Base-by-base conservation (phyloP, 2,329 filamentous ascomycete species). In the Neurospora sp. region DNA sequence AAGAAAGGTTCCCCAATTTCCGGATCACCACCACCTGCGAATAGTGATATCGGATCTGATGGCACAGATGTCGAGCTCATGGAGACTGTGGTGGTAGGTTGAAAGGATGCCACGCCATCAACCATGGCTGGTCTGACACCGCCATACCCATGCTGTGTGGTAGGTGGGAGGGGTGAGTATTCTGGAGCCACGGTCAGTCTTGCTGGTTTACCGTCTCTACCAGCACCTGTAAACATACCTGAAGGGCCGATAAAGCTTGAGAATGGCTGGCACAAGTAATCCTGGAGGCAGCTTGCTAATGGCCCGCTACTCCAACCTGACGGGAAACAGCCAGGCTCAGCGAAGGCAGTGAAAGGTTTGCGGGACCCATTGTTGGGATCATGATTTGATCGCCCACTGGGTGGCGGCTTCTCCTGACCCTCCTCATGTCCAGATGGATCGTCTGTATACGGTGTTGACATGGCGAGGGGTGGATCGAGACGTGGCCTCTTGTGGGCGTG, bases 181-280 rank as follows among this genome's bases (percentile, higher is more conserved):
- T 69, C 75, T 76, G 66, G 33, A 8, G 13, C 66, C n/a, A 23
- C n/a, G n/a, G 68, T 73, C 43, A 74, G 68, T 67, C 23, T 43
- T 66, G 67, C 71, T 15, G 11, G 13, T 23, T 28, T 23, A 62
- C 15, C 15, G 28, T 36, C 15, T 39, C 33, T 17, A n/a, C 28
- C 62, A 70, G 62, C 67, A 43, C 68, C 69, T 42, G 23, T 11
- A 66, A 43, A 76, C 79, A 69, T 76, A 82, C 80, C 77, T 75
- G 77, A 73, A 36, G 72, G 69, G 52, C 79, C 72, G 36, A 79
- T 79, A 73, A 77, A 78, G 28, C 76, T 73, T 62, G 78, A 76
- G 69, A 78, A 80, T n/a, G 79, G 76, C 38, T 77, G 73, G 70
- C 80, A 82, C 68, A 80, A 70, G 38, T 81, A 77, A 70, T 75